Evolutionary conservation across 257 asterid species (phyloP), one percentile per base, ranked within the genome.

Genomic region (Misopates orontium): DNA sequence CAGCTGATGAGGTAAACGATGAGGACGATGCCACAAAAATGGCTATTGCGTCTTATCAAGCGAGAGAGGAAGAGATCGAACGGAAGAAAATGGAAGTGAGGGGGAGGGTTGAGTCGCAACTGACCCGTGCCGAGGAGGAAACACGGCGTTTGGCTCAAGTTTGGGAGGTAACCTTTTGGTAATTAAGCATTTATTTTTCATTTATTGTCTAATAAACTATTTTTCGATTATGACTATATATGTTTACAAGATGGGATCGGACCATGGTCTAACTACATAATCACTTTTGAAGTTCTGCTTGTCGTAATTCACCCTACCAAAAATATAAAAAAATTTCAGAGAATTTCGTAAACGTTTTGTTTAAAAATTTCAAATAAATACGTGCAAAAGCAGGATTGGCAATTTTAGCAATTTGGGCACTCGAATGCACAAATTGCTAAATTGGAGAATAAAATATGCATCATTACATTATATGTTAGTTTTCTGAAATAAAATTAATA

Each of bases 21-120:
- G 95, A 85, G 18, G 84, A 85, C 1, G 95, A 87, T 75, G 84
- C 87, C 1, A 73, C 95, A 0, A 90, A 71, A 24, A 21, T 75
- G 57, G 91, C 85, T 14, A 68, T 87, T 14, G 81, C 92, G 0
- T 78, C 88, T 2, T 80, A 83, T 50, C 88, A 76, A 62, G 95
- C 87, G 1, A 75, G 79, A 70, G 95, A 90, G 78, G 95, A 90
- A 70, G 95, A 83, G 79, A 87, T 90, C 3, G 95, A 90, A 79
- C 80, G 83, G 86, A 85, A 68, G 77, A 90, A 90, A 60, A 72
- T 79, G 88, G 90, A 85, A 72, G 85, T 90, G 62, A 85, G 62
- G 57, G 87, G 72, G 20, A 79, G 85, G 62, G 90, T 90, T 20
- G 91, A 90, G 67, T 83, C 91, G 60, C 91, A 84, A 63, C 95